A percentile compares a stretch with the other conserved stretches of the same genome.
Evolutionary conservation across 208 protist species (phyloP).

Genomic region (Novymonas esmeraldas): DNA sequence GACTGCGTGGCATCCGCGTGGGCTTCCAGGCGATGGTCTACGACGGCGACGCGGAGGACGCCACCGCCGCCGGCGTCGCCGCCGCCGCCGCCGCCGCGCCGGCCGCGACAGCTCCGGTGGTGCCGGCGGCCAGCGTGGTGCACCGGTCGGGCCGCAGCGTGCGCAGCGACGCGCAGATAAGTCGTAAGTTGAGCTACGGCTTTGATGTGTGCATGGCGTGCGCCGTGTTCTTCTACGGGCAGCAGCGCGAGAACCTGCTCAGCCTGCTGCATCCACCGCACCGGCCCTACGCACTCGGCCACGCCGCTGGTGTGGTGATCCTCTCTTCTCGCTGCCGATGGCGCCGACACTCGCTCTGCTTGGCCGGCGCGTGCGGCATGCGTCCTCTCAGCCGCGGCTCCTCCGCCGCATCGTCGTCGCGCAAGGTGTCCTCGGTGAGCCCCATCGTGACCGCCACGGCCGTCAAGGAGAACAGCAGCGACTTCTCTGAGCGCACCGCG

Average conservation of each 20-base stretch:
- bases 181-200: conserved; percentile 33
- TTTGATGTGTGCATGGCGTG: conserved; percentile 78
- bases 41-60: conserved; percentile 30
- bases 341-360: conserved; percentile 3
- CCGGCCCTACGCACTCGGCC: conserved; percentile 34
- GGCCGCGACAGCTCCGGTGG: too few species aligned
- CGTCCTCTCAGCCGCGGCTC: neutral
- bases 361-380: neutral
- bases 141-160: conserved; percentile 11
- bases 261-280: conserved; percentile 25
- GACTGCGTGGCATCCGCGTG: conserved; percentile 33
- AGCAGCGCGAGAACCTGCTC: conserved; percentile 27
- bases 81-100: too few species aligned
- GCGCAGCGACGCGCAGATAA: conserved; percentile 50
- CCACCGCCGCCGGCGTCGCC: neutral
- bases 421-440: neutral
- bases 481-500: neutral
- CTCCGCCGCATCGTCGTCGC: neutral
- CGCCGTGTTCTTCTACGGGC: conserved; percentile 55
- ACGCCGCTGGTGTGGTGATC: conserved; percentile 38
- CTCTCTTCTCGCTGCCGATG: conserved; percentile 14
- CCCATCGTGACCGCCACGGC: neutral
- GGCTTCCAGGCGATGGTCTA: conserved; percentile 70
- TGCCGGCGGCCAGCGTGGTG: too few species aligned
- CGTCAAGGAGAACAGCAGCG: neutral